phyloP scores from a whole-genome alignment of 164 flowering plant species.

The Liquidambar formosana region DNA sequence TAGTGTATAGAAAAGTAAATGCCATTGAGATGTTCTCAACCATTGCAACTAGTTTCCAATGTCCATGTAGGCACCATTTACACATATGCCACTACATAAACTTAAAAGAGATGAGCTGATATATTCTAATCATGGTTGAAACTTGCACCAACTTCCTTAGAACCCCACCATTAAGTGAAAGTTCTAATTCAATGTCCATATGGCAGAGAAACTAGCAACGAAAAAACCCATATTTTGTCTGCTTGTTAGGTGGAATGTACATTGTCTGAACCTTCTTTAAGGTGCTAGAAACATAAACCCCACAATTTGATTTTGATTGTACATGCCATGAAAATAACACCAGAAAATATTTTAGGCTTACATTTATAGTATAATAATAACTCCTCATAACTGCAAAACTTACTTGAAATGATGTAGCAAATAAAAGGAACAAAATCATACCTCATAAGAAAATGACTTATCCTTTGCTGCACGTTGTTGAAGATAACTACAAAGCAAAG shows the following conservation, averaged over 20 bases:
- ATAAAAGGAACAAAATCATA: constrained; percentile 24
- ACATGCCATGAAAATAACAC: background rate
- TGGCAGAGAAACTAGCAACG: background rate
- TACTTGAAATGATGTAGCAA: background rate
- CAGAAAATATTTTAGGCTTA: background rate
- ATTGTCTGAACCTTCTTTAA: background rate
- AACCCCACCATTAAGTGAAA: background rate
- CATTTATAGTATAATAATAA: background rate
- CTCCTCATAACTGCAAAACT: background rate
- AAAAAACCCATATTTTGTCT: background rate
- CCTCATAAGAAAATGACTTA: constrained; percentile 87
- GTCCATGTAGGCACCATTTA: no score
- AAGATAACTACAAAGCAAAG: constrained; percentile 67
- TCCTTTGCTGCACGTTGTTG: constrained; percentile 77
- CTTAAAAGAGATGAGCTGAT: no score
- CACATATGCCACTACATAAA: no score
- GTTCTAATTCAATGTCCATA: background rate
- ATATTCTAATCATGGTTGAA: no score
- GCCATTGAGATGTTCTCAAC: background rate
- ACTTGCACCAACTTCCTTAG: background rate
- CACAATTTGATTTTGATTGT: background rate
- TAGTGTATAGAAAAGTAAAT: background rate
- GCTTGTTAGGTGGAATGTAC: background rate
- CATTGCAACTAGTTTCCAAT: background rate
- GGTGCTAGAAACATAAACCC: no score